A percentile compares a stretch with the other conserved stretches of the same genome.
Evolutionary conservation across 495 filamentous ascomycete species (phyloP).

Genomic region (Tuber indicum): DNA sequence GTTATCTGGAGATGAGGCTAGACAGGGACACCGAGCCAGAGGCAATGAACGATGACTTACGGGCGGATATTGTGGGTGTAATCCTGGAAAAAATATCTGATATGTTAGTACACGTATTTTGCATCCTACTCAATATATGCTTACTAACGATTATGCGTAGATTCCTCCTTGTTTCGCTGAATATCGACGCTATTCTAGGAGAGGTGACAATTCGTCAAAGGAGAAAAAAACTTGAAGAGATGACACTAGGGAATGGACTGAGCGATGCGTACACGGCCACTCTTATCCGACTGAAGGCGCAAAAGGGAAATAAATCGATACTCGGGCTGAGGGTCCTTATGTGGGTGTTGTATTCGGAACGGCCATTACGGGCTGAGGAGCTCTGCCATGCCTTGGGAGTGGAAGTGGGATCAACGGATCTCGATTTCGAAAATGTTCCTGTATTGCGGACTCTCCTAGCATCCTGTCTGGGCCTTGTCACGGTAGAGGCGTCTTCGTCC

Average conservation of each 20-base stretch:
- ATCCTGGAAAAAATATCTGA: neutral
- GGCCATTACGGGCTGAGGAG: no score
- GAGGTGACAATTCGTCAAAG: neutral
- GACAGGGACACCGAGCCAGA: neutral
- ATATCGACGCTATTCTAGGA: neutral
- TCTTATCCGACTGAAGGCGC: no score
- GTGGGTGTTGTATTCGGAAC: no score
- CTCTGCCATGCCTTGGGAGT: no score
- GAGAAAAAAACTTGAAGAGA: neutral
- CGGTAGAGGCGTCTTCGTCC: neutral
- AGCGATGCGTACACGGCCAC: no score
- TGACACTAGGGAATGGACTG: neutral
- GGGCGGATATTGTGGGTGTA: neutral
- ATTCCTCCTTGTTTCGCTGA: neutral
- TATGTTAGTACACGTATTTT: neutral
- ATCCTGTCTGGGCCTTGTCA: neutral
- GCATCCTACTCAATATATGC: neutral
- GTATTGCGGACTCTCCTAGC: neutral
- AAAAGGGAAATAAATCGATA: neutral
- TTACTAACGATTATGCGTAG: neutral
- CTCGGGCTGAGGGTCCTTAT: neutral
- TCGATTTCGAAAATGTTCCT: no score
- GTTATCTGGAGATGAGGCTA: neutral
- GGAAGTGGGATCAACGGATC: no score
- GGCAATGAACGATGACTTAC: neutral